Evolutionary conservation across 768 basidiomycete species (phyloP).

Genomic region (Panaeolus cyanescens): DNA sequence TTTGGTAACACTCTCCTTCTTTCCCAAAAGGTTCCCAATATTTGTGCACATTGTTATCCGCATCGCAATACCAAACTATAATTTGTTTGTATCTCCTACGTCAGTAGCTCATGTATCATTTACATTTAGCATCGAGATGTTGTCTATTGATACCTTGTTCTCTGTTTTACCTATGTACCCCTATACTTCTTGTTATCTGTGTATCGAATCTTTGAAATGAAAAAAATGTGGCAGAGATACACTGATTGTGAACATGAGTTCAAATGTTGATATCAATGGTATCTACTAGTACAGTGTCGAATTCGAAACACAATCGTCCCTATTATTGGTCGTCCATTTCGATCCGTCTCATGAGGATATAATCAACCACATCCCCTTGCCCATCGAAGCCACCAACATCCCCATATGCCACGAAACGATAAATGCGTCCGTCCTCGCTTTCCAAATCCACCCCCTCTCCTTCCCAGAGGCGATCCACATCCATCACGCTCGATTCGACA

Average conservation of each 20-base stretch:
- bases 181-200: not conserved
- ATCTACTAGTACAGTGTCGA: no score
- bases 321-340: not conserved
- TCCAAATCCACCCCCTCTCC: conserved; percentile 2
- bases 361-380: not conserved
- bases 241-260: not conserved
- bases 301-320: not conserved
- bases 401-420: not conserved
- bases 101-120: not conserved
- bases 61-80: not conserved
- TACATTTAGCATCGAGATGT: not conserved
- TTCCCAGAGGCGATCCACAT: not conserved
- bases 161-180: not conserved
- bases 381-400: not conserved
- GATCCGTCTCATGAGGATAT: not conserved
- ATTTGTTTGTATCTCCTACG: not conserved
- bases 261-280: not conserved
- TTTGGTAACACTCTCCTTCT: not conserved
- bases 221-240: not conserved
- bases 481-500: not conserved
- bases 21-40: not conserved
- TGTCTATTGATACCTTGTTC: not conserved
- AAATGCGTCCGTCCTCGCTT: not conserved
- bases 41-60: not conserved
- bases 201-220: not conserved